These are phyloP conservation scores for Rhizopogon roseolus DNA, from an alignment of 768 basidiomycete genomes.

Conservation along the genomic window DNA sequence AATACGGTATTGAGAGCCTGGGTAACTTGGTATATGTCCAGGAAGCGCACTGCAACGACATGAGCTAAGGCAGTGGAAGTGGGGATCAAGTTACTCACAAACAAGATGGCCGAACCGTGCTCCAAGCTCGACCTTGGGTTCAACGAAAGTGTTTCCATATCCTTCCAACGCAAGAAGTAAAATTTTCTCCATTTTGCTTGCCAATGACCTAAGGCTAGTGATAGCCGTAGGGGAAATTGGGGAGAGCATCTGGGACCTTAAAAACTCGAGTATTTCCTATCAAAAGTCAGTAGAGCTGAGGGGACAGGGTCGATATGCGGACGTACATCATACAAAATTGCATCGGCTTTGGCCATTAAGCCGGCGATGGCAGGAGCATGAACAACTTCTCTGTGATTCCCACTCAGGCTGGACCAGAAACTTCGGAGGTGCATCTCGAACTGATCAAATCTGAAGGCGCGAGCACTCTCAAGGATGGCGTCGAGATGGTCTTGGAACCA, in stretches of 20 bases:
- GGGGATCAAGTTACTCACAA: conserved; percentile 44
- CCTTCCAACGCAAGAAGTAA: conserved; percentile 73
- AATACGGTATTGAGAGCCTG: conserved; percentile 86
- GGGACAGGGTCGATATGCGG: conserved; percentile 1
- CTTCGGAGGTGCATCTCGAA: conserved; percentile 83
- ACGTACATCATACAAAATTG: conserved; percentile 86
- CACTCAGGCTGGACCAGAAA: conserved; percentile 77
- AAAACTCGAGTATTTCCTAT: conserved; percentile 82
- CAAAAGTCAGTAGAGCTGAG: conserved; percentile 15
- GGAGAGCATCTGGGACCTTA: conserved; percentile 81
- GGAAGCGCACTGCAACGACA: conserved; percentile 64
- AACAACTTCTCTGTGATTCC: conserved; percentile 80
- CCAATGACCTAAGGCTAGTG: conserved; percentile 71
- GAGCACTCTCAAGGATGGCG: conserved; percentile 70
- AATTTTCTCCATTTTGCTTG: conserved; percentile 91
- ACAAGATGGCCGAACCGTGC: conserved; percentile 90
- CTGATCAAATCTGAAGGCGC: conserved; percentile 80
- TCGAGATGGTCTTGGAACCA: conserved; percentile 94
- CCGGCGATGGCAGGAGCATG: conserved; percentile 87
- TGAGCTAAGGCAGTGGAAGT: conserved; percentile 4
- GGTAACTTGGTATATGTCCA: conserved; percentile 90
- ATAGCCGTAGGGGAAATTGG: conserved; percentile 66
- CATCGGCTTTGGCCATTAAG: conserved; percentile 86
- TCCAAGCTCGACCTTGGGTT: conserved; percentile 87
- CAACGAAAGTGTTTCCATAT: conserved; percentile 86